phyloP scores from a whole-genome alignment of 495 filamentous ascomycete species.

The Thermochaetoides thermophila region DNA sequence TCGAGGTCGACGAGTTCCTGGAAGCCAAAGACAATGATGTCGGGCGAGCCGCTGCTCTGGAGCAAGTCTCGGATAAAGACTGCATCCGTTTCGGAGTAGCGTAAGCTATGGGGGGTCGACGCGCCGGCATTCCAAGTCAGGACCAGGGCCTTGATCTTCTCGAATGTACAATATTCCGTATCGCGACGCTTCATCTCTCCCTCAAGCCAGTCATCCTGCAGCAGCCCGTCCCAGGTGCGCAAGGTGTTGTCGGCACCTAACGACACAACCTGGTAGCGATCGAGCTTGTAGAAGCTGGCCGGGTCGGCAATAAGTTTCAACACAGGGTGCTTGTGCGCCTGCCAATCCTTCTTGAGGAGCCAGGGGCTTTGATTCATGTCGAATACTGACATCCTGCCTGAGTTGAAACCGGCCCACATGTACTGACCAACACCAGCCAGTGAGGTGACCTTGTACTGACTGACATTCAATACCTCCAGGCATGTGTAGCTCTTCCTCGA shows the following conservation, averaged over 20 bases:
- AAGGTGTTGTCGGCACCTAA: slow-evolving; percentile 77
- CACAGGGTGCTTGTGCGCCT: slow-evolving; percentile 72
- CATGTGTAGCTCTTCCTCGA: slow-evolving; percentile 61
- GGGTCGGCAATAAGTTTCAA: slow-evolving; percentile 60
- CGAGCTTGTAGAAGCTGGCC: slow-evolving; percentile 74
- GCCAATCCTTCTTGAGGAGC: slow-evolving; percentile 87
- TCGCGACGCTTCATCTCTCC: slow-evolving; percentile 72
- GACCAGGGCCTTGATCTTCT: slow-evolving; percentile 60
- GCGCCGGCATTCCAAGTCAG: slow-evolving; percentile 97
- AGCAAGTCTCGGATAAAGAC: slow-evolving; percentile 66
- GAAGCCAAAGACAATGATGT: slow-evolving; percentile 92
- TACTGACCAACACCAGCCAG: slow-evolving; percentile 68
- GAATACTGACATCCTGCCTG: slow-evolving; percentile 89
- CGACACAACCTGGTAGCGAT: slow-evolving; percentile 74
- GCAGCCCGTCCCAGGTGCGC: slow-evolving; percentile 81
- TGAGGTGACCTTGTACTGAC: slow-evolving; percentile 88
- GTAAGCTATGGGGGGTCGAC: slow-evolving; percentile 66
- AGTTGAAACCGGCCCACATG: slow-evolving; percentile 91
- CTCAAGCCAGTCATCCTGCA: slow-evolving; percentile 90
- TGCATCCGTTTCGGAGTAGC: slow-evolving; percentile 48
- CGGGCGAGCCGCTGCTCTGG: slow-evolving; percentile 55
- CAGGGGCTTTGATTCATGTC: slow-evolving; percentile 71
- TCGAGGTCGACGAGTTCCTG: slow-evolving; percentile 95
- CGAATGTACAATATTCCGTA: slow-evolving; percentile 66
- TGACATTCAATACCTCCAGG: slow-evolving; percentile 63